These are phyloP conservation scores for Colletotrichum shisoi DNA, from an alignment of 2,329 filamentous ascomycete species.

Conservation along the genomic window DNA sequence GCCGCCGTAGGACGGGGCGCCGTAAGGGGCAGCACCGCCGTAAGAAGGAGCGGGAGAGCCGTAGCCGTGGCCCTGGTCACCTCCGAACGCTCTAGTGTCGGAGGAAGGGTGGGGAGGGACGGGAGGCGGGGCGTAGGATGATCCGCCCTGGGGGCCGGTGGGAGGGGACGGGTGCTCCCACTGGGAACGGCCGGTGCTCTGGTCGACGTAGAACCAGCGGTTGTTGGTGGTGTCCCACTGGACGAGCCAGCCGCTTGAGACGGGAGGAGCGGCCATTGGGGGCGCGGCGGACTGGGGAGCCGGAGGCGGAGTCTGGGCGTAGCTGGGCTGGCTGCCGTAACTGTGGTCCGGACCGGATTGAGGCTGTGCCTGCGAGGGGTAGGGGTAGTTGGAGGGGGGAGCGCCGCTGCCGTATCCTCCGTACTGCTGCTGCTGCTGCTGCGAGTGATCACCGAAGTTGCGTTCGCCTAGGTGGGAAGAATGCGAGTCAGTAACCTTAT, in stretches of 20 bases:
- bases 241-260: conserved; percentile 68
- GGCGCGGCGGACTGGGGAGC: conserved; percentile 47
- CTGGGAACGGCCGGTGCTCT: conserved; percentile 67
- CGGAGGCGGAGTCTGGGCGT: conserved; percentile 36
- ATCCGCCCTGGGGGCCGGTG: conserved; percentile 27
- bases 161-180: conserved; percentile 64
- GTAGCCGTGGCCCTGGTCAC: conserved; percentile 39
- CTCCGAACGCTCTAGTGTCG: conserved; percentile 37
- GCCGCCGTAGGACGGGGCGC: conserved; percentile 30
- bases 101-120: conserved; percentile 18
- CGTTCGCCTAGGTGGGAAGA: conserved; percentile 28
- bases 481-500: conserved; percentile 37
- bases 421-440: conserved; percentile 40
- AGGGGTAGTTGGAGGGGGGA: conserved; percentile 38
- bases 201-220: conserved; percentile 71
- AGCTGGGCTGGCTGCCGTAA: conserved; percentile 37
- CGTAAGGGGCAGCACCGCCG: conserved; percentile 32
- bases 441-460: conserved; percentile 38
- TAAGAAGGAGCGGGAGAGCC: conserved; percentile 37
- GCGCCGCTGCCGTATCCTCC: conserved; percentile 30
- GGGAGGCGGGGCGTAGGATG: conserved; percentile 30
- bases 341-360: conserved; percentile 27
- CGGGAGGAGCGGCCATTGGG: conserved; percentile 44
- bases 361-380: conserved; percentile 39
- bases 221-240: conserved; percentile 69